Percentiles rank a stretch among this genome's conserved stretches.
Conservation (phyloP, 1,284 basidiomycete genomes). For the Kalmanozyma brasiliensis region DNA sequence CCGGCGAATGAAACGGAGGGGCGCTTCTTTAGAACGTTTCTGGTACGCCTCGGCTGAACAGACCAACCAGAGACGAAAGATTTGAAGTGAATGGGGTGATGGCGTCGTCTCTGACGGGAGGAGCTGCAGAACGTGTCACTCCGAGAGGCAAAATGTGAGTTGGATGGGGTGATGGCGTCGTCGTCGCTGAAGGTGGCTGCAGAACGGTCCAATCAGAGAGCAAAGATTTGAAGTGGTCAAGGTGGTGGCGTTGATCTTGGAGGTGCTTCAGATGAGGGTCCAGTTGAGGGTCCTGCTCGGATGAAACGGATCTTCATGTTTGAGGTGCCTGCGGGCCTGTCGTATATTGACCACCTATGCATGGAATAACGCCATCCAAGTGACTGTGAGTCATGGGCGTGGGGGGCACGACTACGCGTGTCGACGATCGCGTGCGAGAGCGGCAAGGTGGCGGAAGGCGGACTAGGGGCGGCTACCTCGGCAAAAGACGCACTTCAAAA, state of each 20-base stretch:
- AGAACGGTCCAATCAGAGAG: too few relatives aligned
- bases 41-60: slow-evolving; percentile 1
- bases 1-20: slow-evolving; percentile 2
- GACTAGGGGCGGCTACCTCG: too few relatives aligned
- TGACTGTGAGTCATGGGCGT: neutral
- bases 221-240: too few relatives aligned
- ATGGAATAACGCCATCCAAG: slow-evolving; percentile 16
- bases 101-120: neutral
- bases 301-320: too few relatives aligned
- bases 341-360: too few relatives aligned
- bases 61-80: slow-evolving; percentile 14
- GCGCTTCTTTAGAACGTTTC: slow-evolving; percentile 4
- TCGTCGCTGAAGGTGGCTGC: neutral
- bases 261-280: too few relatives aligned
- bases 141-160: neutral
- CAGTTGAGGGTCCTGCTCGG: too few relatives aligned
- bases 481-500: too few relatives aligned
- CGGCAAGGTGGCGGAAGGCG: too few relatives aligned
- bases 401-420: neutral
- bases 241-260: too few relatives aligned
- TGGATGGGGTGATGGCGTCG: too few relatives aligned
- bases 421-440: slow-evolving; percentile 13
- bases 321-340: too few relatives aligned
- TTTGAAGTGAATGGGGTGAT: slow-evolving; percentile 19
- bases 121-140: neutral